Evolutionary conservation across 768 basidiomycete genomes (phyloP).

Genomic region (Coprinellus micaceus): DNA sequence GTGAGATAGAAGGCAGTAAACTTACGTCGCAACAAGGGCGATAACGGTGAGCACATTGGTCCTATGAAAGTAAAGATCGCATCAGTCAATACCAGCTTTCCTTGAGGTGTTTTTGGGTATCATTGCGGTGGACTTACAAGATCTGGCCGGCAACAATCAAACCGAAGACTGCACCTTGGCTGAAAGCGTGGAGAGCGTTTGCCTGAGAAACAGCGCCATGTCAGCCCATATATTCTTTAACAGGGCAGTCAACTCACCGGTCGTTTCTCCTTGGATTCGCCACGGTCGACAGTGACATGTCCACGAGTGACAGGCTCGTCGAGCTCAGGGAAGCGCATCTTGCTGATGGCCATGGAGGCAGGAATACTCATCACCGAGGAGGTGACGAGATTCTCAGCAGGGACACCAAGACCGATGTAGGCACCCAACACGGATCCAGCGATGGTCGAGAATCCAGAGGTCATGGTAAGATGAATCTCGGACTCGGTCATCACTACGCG

Average conservation of each 20-base stretch:
- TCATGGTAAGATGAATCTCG: conserved; percentile 87
- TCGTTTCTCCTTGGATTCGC: conserved; percentile 45
- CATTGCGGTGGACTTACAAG: conserved; percentile 43
- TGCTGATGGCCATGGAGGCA: conserved; percentile 89
- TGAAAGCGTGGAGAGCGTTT: conserved; percentile 88
- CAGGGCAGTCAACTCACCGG: conserved; percentile 38
- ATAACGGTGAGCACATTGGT: conserved; percentile 84
- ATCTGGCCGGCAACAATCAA: conserved; percentile 85
- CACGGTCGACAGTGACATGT: conserved; percentile 74
- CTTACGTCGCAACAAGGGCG: conserved; percentile 65
- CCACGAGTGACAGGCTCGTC: conserved; percentile 88
- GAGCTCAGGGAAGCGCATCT: conserved; percentile 78
- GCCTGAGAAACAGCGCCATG: conserved; percentile 30
- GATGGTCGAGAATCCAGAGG: conserved; percentile 91
- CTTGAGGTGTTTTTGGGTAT: background rate
- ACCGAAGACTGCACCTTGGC: conserved; percentile 81
- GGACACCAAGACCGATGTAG: conserved; percentile 77
- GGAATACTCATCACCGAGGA: conserved; percentile 95
- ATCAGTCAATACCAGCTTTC: conserved; percentile 1
- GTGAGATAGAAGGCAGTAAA: conserved; percentile 2
- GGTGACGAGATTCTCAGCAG: conserved; percentile 75
- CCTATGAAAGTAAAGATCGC: conserved; percentile 28
- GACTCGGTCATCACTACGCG: conserved; percentile 69
- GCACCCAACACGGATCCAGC: conserved; percentile 86
- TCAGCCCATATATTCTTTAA: background rate